phyloP scores from a whole-genome alignment of 2,329 filamentous ascomycete species.

The Colletotrichum cordylinicola region DNA sequence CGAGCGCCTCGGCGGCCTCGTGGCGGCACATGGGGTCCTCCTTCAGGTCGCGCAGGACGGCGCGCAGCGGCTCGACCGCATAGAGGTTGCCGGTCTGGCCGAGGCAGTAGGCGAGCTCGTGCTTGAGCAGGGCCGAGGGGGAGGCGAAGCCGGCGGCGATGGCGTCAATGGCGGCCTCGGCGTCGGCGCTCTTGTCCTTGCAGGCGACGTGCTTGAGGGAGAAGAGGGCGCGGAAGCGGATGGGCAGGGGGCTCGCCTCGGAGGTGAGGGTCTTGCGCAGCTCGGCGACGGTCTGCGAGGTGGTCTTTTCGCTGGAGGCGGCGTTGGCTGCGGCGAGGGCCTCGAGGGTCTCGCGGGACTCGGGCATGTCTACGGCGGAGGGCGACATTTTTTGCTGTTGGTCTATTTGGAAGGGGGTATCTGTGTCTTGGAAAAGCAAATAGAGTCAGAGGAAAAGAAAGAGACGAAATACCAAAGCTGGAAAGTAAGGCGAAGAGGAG shows the following conservation, averaged over 20 bases:
- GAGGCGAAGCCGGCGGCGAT: slow-evolving; percentile 89
- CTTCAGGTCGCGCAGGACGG: slow-evolving; percentile 76
- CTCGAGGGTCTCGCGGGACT: slow-evolving; percentile 17
- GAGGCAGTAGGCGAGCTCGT: slow-evolving; percentile 96
- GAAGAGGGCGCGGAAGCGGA: slow-evolving; percentile 95
- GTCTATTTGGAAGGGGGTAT: not conserved
- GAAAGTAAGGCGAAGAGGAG: not conserved
- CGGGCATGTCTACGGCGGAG: slow-evolving; percentile 19
- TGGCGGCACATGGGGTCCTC: slow-evolving; percentile 97
- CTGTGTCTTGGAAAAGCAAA: not conserved
- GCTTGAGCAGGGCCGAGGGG: slow-evolving; percentile 89
- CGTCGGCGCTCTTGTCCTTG: slow-evolving; percentile 66
- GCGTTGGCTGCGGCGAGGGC: slow-evolving; percentile 14
- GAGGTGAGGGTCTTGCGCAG: slow-evolving; percentile 80
- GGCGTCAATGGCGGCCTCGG: slow-evolving; percentile 68
- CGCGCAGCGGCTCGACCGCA: slow-evolving; percentile 74
- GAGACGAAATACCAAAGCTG: not conserved
- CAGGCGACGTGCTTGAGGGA: slow-evolving; percentile 93
- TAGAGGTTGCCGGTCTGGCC: slow-evolving; percentile 85
- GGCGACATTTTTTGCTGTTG: slow-evolving; percentile 26
- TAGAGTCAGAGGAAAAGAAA: not conserved
- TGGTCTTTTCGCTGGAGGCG: not conserved
- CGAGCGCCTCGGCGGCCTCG: slow-evolving; percentile 94
- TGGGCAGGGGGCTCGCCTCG: slow-evolving; percentile 81
- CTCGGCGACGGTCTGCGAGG: slow-evolving; percentile 50